Base-by-base conservation (phyloP, 495 filamentous ascomycete species). In the Podospora conica region DNA sequence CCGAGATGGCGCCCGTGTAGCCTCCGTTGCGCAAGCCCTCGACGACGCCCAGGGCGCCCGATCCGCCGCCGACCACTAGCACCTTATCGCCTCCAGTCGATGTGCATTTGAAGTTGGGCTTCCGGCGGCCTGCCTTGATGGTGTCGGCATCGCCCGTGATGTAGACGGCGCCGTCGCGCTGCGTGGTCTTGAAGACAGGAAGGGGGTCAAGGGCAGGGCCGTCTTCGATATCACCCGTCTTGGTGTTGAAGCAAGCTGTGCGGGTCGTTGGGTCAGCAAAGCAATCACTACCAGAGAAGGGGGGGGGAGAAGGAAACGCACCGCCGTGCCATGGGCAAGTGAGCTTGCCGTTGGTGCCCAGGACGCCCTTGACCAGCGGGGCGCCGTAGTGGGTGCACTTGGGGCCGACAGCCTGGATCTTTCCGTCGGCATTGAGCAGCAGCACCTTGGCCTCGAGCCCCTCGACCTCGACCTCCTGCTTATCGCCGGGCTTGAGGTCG, bases 271-370 rank as follows among this genome's bases (percentile, higher is more conserved):
- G 54, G 58, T 68, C 60, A 72, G 69, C 56, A 53, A 70, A 25
- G 54, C 23, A 68, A 21, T 4, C 28, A 67, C 23, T 6, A 25
- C 29, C 29, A 27, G 24, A 21, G 12, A n/a, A 53, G 25, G 31
- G n/a, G 9, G 40, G 31, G 21, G 18, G 28, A 53, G 25, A 20
- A 61, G 28, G 54, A 53, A 27, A 79, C 82, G 48, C 75, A 93
- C 91, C 91, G 80, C 93, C 93, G 76, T 97, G 93, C 95, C 96
- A 98, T 1, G 93, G 90, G 75, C 95, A 98, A 18, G 91, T 96
- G 31, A 98, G 77, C 57, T 92, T 80, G 1, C 95, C 95, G 69
- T 93, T 88, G 4, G 86, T 86, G 3, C 90, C 89, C 57, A 98
- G 77, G 12, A 98, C 86, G 40, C 95, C 95, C 58, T 88, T 86